These are phyloP conservation scores for Cyberlindnera amylophila DNA, from an alignment of 805 yeast genomes.

Conservation along the genomic window DNA sequence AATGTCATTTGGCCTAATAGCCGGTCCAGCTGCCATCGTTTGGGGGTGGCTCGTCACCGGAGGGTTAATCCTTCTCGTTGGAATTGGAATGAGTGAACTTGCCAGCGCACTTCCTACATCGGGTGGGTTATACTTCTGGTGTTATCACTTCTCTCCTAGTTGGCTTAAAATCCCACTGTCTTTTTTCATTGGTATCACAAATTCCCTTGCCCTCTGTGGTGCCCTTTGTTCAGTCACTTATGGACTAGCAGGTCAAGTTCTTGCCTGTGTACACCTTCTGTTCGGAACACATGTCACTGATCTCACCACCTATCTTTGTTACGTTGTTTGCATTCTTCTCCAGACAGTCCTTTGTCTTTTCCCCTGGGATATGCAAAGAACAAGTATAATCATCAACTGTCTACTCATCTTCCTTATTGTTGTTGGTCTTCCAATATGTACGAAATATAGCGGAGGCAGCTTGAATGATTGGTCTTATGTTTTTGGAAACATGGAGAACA, in stretches of 20 bases:
- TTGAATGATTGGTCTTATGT: slow-evolving; percentile 51
- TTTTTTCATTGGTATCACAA: slow-evolving; percentile 61
- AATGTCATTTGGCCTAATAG: slow-evolving; percentile 43
- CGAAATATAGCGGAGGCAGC: slow-evolving; percentile 26
- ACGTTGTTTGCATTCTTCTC: slow-evolving; percentile 48
- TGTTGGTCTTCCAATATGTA: slow-evolving; percentile 60
- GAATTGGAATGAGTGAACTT: slow-evolving; percentile 55
- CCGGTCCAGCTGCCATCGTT: slow-evolving; percentile 54
- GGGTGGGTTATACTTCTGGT: slow-evolving; percentile 66
- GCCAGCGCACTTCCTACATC: slow-evolving; percentile 66
- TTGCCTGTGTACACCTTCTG: slow-evolving; percentile 45
- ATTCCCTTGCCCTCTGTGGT: slow-evolving; percentile 58
- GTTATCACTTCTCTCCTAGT: slow-evolving; percentile 58
- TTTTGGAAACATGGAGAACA: slow-evolving; percentile 48
- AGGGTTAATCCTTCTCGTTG: slow-evolving; percentile 48
- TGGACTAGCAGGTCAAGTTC: slow-evolving; percentile 54
- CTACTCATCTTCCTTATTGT: slow-evolving; percentile 46
- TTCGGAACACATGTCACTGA: slow-evolving; percentile 44
- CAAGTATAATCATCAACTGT: slow-evolving; percentile 51
- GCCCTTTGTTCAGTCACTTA: slow-evolving; percentile 63
- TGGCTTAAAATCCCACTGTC: slow-evolving; percentile 44
- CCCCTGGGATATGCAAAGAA: slow-evolving; percentile 23
- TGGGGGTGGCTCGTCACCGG: slow-evolving; percentile 71
- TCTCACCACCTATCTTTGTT: slow-evolving; percentile 54
- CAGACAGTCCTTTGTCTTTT: slow-evolving; percentile 36